Evolutionary conservation across 106 monocot species (phyloP), one percentile per base, ranked within the genome.

Genomic region (Alisma plantagoaquatica): DNA sequence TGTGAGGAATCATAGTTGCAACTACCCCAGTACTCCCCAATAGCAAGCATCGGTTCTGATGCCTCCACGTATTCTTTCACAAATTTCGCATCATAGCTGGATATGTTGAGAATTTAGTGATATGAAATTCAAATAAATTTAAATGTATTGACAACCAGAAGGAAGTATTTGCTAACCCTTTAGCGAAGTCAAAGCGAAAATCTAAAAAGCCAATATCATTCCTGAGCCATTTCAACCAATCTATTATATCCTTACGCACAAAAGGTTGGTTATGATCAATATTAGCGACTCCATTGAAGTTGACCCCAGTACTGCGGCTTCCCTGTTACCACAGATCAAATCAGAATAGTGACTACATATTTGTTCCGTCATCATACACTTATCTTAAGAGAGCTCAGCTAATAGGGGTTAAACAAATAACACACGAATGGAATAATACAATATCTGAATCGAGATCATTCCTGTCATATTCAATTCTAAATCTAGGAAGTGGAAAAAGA

Each of bases 141-240:
- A 53, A 2, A 29, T 11, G 26, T 12, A 20, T 14, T 0, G 4
- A 5, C 29, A 41, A 24, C 38, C 35, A 22, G 2, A 41, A 24
- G 19, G n/a, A n/a, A n/a, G n/a, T n/a, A n/a, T 12, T 42, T 22
- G 17, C 27, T 67, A 67, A 82, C 91, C 91, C 91, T 69, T 82
- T 92, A 26, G 91, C 86, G 76, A 78, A 92, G 70, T 92, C 85
- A 70, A 92, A 86, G 11, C 81, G 81, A 31, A 92, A 82, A 70
- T 92, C 91, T 27, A 86, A 72, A 50, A 92, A 92, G 16, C 81
- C 86, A 41, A 86, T 35, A 23, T 11, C 68, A 32, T 54, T 48
- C 9, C 59, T 59, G 56, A 92, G 78, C 91, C 91, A 92, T 46
- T 21, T 75, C 17, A 92, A 27, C 91, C 91, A 92, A 29, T 63